Base-by-base conservation (phyloP, 2,329 filamentous ascomycete genomes). In the Orbilia ellipsospora region DNA sequence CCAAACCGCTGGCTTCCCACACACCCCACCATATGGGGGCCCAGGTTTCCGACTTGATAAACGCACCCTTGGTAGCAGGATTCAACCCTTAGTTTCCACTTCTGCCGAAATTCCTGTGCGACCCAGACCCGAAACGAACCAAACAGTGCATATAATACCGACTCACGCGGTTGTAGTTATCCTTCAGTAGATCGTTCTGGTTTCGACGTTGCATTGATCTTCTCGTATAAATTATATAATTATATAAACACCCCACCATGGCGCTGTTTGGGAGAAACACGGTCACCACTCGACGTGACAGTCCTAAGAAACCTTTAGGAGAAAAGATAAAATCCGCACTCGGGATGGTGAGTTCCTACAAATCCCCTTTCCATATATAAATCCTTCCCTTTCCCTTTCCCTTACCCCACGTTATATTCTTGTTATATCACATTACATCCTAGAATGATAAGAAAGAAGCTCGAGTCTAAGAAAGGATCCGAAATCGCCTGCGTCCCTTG, bases 401-500 rank as follows among this genome's bases (percentile, higher is more conserved):
- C 8, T 36, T 36, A 36, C 31, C 31, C 31, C 31, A 10, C 31
- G 3, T 1, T 36, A 36, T 10, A 23, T 23, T 2, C 5, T 7
- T 10, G 31, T 36, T 36, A 36, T 36, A 36, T 36, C 10, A 36
- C 8, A 36, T 36, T 36, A 36, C 10, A 36, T 63, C 54, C 54
- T 62, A 50, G 59, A 28, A 15, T 15, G 61, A 16, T 4, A 5
- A 7, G 16, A 23, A 52, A 23, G 18, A 20, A 52, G 20, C 28
- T n/a, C 18, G 45, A 42, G 16, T 26, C 66, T 63, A 70, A 23
- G 66, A 42, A 63, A 70, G 66, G 66, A 70, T 70, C 66, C 66
- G 52, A 44, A 12, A 13, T 8, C 8, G 28, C 12, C 16, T 26
- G 16, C 12, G 40, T 52, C 12, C 48, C 23, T 23, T 23, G 23